These are phyloP conservation scores for Diaporthe citrichinensis DNA, from an alignment of 2,329 filamentous ascomycete genomes.

Conservation along the genomic window DNA sequence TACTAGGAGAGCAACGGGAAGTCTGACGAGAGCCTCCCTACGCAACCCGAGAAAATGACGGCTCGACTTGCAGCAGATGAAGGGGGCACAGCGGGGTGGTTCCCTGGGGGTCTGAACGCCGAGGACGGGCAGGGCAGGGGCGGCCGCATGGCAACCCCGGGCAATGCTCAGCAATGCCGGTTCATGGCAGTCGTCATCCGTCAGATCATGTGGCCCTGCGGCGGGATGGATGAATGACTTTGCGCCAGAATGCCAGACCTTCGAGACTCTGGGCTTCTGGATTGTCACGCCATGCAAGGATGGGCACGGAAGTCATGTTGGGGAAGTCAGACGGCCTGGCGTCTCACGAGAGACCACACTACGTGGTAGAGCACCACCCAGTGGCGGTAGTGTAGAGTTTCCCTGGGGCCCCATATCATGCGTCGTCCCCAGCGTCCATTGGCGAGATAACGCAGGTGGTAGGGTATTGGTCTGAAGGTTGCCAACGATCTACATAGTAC, in stretches of 20 bases:
- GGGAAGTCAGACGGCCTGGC: slow-evolving; percentile 32
- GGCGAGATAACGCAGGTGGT: background rate
- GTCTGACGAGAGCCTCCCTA: background rate
- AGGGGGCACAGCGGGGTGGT: slow-evolving; percentile 5
- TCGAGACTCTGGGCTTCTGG: slow-evolving; percentile 4
- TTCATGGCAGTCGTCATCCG: slow-evolving; percentile 26
- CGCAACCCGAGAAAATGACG: background rate
- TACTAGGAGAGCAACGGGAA: background rate
- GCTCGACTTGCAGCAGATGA: slow-evolving; percentile 27
- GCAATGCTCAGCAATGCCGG: slow-evolving; percentile 21
- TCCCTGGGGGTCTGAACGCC: background rate
- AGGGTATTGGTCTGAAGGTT: background rate
- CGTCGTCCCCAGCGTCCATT: background rate
- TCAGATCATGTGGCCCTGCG: slow-evolving; percentile 22
- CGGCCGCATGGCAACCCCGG: slow-evolving; percentile 17
- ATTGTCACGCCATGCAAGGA: slow-evolving; percentile 21
- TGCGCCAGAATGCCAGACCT: slow-evolving; percentile 3
- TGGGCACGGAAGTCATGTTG: slow-evolving; percentile 31
- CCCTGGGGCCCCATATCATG: background rate
- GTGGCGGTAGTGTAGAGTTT: background rate
- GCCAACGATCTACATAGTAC: background rate
- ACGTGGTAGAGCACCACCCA: background rate
- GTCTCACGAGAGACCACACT: slow-evolving; percentile 29
- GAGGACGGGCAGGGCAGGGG: background rate
- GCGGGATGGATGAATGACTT: background rate